Conservation (phyloP, 345 rosid species). For the Eucalyptus leucophloia region DNA sequence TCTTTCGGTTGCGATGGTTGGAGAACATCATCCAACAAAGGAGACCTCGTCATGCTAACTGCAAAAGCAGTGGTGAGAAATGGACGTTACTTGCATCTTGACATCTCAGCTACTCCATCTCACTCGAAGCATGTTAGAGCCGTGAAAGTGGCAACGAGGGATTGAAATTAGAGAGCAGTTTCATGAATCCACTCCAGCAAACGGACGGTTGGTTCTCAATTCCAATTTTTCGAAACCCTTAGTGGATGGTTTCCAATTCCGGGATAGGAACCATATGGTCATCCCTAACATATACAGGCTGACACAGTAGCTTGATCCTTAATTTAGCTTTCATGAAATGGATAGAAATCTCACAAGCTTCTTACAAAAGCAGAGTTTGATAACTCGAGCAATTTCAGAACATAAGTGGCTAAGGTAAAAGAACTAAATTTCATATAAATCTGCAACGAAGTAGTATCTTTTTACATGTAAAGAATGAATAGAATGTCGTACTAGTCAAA, state of each 20-base stretch:
- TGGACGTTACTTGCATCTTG: background rate
- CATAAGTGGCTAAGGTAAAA: background rate
- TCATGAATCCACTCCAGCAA: background rate
- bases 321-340: background rate
- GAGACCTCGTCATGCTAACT: background rate
- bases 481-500: background rate
- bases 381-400: background rate
- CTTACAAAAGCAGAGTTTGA: background rate
- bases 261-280: background rate
- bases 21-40: background rate
- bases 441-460: background rate
- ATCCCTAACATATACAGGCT: background rate
- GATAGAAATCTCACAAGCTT: background rate
- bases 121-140: background rate
- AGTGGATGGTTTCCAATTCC: accelerated
- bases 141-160: background rate
- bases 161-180: background rate
- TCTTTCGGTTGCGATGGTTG: background rate
- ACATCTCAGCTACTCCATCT: background rate
- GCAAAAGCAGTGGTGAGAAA: background rate
- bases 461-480: background rate
- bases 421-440: background rate
- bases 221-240: no score
- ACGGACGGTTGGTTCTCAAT: accelerated
- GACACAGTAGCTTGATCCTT: background rate